Evolutionary conservation across 2,329 filamentous ascomycete genomes (phyloP), one percentile per base, ranked within the genome.

Genomic region (Pseudocercospora macadamiae): DNA sequence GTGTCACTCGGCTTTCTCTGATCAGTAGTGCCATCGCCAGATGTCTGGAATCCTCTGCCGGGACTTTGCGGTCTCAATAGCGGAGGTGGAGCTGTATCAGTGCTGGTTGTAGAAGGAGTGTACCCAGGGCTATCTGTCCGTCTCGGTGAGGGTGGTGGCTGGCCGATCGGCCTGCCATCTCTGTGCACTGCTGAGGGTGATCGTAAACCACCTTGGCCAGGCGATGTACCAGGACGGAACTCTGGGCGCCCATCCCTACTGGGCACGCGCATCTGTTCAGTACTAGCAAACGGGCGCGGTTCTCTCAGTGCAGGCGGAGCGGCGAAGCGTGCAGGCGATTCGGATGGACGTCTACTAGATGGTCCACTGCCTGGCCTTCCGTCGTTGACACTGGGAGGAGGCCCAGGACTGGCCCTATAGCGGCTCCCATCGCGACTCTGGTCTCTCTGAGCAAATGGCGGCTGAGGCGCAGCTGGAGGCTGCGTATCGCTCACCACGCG

Each of bases 251-350:
- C 59, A 36, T 72, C 70, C 19, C 70, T 59, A 62, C 68, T 71
- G 6, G 63, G 59, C 23, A 66, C 56, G 21, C 72, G 72, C 65
- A 74, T 69, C n/a, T 71, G 71, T 37, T 75, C 73, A 4, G 66
- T 66, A 57, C 73, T 73, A 14, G 69, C 67, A 44, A 67, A 67
- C 4, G 64, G 60, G 51, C 70, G 64, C 8, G 70, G 69, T 10
- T 59, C 67, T 26, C 47, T 16, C 47, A 49, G 14, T 3, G 51
- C 44, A 21, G 61, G 51, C 32, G 55, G 44, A 19, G 54, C 54
- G 19, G 25, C 32, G 19, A 64, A 57, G 25, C 64, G 49, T 12
- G 63, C 64, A 18, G 64, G 66, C 19, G 63, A 63, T n/a, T 62
- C 64, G 25, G 61, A 66, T 4, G 65, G 63, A 34, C 55, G 53